Base-by-base conservation (phyloP, 345 rosid genomes). In the Eucalyptus pauciflora region DNA sequence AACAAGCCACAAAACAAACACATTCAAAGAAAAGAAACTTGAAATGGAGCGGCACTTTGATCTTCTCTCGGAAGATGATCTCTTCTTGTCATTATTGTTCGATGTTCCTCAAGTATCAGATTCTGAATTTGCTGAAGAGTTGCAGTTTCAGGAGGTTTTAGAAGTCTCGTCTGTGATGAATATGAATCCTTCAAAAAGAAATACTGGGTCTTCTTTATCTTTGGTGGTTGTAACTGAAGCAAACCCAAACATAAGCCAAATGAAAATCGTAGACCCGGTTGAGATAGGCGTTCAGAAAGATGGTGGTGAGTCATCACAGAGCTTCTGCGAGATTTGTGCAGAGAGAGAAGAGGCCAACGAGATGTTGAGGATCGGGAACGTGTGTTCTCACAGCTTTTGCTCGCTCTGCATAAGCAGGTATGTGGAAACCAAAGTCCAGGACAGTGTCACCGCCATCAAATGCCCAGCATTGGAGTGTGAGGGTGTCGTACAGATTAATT, bases 241-340 rank as follows among this genome's bases (percentile, higher is more conserved):
- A 69, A 69, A 33, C 45, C 80, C 45, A 17, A 33, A 33, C 80
- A 17, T 1, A 69, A 69, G 80, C 5, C 45, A 8, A 33, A 31
- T 69, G 80, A 17, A 69, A 69, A 33, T 69, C 45, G 33, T 69
- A 69, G 80, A 69, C 5, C 24, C 25, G 2, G 45, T 33, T 33
- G 80, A 69, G 24, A 69, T 33, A 17, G 80, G 24, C 37, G 45
- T 33, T 69, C 80, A 69, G 5, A 33, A 33, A 69, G 45, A 33
- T 33, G 24, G 80, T 33, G 80, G 80, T 2, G 93, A 92, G 46
- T 91, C 33, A 54, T 93, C 93, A 9, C 88, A 50, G 46, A 89
- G 88, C 20, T 89, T 91, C 50, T 96, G 96, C 24, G 92, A 91
- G 52, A 96, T 97, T 22, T 97, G 97, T 17, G 86, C 80, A 45